Percentiles rank a stretch among this genome's conserved stretches.
These are phyloP conservation scores for Syncephalastrum sp. DNA, from an alignment of 371 early-diverging fungal species.

Conservation along the genomic window DNA sequence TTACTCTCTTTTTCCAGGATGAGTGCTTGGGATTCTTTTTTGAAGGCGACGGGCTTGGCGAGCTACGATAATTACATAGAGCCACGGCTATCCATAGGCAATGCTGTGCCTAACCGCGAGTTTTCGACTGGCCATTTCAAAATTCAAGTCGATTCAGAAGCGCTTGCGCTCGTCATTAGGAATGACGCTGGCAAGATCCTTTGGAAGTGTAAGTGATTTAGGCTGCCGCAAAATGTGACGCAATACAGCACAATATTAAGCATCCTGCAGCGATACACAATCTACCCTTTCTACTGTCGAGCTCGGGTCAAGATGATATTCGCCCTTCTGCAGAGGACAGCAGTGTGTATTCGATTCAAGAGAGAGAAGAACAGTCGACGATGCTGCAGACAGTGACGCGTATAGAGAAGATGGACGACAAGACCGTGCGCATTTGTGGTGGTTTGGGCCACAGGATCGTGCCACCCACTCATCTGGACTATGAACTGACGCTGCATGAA, in stretches of 20 bases:
- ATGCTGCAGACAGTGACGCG: constrained; percentile 40
- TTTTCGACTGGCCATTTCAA: constrained; percentile 19
- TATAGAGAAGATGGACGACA: constrained; percentile 14
- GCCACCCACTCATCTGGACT: constrained; percentile 20
- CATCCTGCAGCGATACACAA: constrained; percentile 33
- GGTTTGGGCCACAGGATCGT: constrained; percentile 31
- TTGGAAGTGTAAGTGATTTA: constrained; percentile 18
- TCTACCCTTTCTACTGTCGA: constrained; percentile 35
- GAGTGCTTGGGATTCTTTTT: constrained; percentile 5
- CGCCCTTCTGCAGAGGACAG: constrained; percentile 16
- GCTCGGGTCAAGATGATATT: constrained; percentile 31
- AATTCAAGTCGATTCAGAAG: constrained; percentile 18
- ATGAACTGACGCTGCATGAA: constrained; percentile 26
- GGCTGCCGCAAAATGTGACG: no score
- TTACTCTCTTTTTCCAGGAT: constrained; percentile 4
- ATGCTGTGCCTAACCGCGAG: constrained; percentile 13
- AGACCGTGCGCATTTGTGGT: constrained; percentile 23
- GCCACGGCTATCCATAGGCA: constrained; percentile 24
- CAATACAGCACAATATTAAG: not conserved
- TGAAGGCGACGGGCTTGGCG: constrained; percentile 22
- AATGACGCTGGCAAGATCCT: constrained; percentile 14
- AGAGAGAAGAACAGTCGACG: constrained; percentile 30
- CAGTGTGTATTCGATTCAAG: constrained; percentile 30
- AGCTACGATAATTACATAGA: constrained; percentile 19
- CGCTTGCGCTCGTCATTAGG: constrained; percentile 12